Evolutionary conservation across 148 eudicot species (phyloP), one percentile per base, ranked within the genome.

Genomic region (Heliamphora exappendiculata): DNA sequence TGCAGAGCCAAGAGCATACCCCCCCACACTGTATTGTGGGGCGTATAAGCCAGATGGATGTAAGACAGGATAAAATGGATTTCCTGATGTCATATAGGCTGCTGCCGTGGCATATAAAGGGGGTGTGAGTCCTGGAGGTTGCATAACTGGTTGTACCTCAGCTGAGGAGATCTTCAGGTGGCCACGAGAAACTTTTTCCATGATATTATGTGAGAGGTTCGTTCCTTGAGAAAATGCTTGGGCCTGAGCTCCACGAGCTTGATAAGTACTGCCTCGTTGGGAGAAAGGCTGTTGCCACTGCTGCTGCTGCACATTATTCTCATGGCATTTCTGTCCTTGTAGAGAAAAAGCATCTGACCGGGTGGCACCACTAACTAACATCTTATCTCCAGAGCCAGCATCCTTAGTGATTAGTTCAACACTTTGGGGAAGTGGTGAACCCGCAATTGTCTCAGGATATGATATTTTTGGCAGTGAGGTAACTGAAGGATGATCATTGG

Each of bases 91-190:
- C 88, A 93, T 85, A 76, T 87, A 88, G 16, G 92, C 82, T 74
- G 92, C 84, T 55, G 90, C 82, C 17, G 87, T 74, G 70, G 94
- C 88, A 82, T 87, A 91, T 67, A 82, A 76, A 49, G 98, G 88
- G 76, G 94, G 91, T 63, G 86, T 78, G 76, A 80, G 82, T 69
- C 91, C 91, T 55, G 93, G 74, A 47, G 96, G 75, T 68, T 89
- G 93, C 57, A 87, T 81, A 70, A 82, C 69, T 64, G 92, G 87
- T 78, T 87, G 98, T 76, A 81, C 85, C 78, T 91, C 93, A 0
- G 82, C 53, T 28, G 89, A 75, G 41, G 91, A 69, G 31, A 82
- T 66, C 44, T 78, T 87, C 26, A 82, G 29, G 69, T 68, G 88
- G 51, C 83, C 85, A 76, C 82, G 89, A 33, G 75, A 39, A 58